Base-by-base conservation (phyloP, 352 stramenopile species). In the Vaucheria bursata region DNA sequence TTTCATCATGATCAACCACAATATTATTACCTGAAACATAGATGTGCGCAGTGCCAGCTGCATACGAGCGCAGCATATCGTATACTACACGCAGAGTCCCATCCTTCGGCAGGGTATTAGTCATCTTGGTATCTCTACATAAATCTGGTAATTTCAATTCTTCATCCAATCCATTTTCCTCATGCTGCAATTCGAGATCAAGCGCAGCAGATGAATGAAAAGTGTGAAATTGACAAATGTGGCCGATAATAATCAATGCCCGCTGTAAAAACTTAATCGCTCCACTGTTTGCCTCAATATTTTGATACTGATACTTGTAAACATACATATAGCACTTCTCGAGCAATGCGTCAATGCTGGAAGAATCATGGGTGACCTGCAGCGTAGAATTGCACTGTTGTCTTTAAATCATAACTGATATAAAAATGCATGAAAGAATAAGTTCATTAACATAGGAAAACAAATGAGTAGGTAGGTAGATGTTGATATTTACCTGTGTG, bases 231-330 rank as follows among this genome's bases (percentile, higher is more conserved):
- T 50, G 66, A 70, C 79, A 85, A 31, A 86, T 69, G 49, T 75
- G 59, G 6, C 83, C 80, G 18, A 72, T 64, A 32, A 82, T 78
- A 0, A 85, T 32, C 40, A 86, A 35, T 8, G 81, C 80, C 8
- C 83, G 83, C 6, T 82, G 81, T 29, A 78, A 66, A 49, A 53
- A 75, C 12, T 45, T 35, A 50, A 2, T 8, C 0, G 12, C 12
- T 67, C 35, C 12, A 0, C 5, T 67, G 33, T 40, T 36, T 18
- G 72, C 39, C 25, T 74, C 64, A 29, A 37, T 64, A n/a, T n/a
- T n/a, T n/a, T n/a, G n/a, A n/a, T n/a, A n/a, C 34, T 70, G n/a
- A 39, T 81, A 72, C 29, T 72, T 69, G 70, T 69, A 53, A 6
- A 81, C 69, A 36, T 37, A 65, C 12, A 38, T 77, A 40, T 78